A percentile compares a stretch with the other conserved stretches of the same genome.
Evolutionary conservation across 805 yeast species (phyloP).

Genomic region (Hanseniaspora guilliermondii): DNA sequence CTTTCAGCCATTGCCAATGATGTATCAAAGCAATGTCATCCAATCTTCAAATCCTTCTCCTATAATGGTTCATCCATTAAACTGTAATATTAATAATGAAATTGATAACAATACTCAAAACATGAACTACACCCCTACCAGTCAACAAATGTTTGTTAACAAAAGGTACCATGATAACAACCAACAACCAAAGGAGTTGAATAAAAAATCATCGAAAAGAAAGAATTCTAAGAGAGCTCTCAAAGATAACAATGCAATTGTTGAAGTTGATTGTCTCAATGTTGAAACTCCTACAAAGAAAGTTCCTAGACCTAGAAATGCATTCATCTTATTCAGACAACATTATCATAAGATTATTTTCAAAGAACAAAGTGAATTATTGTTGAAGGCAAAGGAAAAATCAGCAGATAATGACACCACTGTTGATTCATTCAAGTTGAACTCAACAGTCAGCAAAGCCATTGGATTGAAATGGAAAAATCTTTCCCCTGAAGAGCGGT

Average conservation of each 20-base stretch:
- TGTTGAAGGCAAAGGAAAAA: background rate
- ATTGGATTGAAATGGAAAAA: constrained; percentile 34
- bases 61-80: background rate
- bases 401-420: background rate
- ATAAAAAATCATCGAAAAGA: background rate
- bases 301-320: constrained; percentile 77
- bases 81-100: background rate
- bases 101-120: background rate
- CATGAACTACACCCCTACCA: background rate
- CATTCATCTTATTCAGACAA: constrained; percentile 75
- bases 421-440: constrained; percentile 33
- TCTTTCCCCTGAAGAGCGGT: constrained; percentile 44
- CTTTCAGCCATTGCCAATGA: background rate
- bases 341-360: constrained; percentile 46
- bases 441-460: constrained; percentile 45
- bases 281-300: constrained; percentile 10
- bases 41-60: background rate
- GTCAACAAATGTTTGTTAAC: background rate
- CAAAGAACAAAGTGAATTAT: constrained; percentile 3
- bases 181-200: background rate
- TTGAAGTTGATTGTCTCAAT: constrained; percentile 9
- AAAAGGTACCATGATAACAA: background rate
- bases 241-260: background rate
- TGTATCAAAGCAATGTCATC: background rate
- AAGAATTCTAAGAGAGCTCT: background rate